Percentiles rank a stretch among this genome's conserved stretches.
These are phyloP conservation scores for Thamnidium elegans DNA, from an alignment of 192 early-diverging fungal species.

Conservation along the genomic window DNA sequence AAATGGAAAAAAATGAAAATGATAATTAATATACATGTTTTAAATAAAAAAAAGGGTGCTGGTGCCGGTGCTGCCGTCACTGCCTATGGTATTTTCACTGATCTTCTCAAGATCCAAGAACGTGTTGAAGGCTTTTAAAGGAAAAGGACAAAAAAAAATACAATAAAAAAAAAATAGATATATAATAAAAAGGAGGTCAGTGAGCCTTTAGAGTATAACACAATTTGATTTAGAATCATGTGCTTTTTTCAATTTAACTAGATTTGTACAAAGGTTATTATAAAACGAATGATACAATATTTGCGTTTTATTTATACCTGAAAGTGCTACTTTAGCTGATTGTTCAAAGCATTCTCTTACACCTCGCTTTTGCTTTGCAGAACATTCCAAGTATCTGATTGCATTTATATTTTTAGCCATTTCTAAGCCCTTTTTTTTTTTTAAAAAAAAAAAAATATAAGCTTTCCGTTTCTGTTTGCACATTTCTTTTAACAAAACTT, in stretches of 20 bases:
- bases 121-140: conserved; percentile 41
- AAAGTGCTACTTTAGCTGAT: conserved; percentile 27
- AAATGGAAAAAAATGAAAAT: conserved; percentile 52
- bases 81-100: conserved; percentile 95
- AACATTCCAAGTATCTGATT: conserved; percentile 36
- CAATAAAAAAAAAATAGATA: neutral
- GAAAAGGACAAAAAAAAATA: neutral
- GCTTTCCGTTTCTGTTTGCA: too few relatives aligned
- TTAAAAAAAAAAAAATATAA: neutral
- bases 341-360: conserved; percentile 36
- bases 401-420: conserved; percentile 28
- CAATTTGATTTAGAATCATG: too few relatives aligned
- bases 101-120: conserved; percentile 85
- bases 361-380: conserved; percentile 37
- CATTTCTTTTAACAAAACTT: too few relatives aligned
- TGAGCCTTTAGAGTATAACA: too few relatives aligned
- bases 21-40: neutral
- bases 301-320: conserved; percentile 15
- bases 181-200: too few relatives aligned
- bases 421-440: conserved; percentile 16
- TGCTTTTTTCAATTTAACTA: too few relatives aligned
- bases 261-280: too few relatives aligned
- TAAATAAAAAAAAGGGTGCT: conserved; percentile 38
- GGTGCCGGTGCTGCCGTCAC: conserved; percentile 98
- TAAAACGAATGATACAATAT: neutral